These are phyloP conservation scores for Fusarium verrucosum DNA, from an alignment of 2,329 filamentous ascomycete species.

Conservation along the genomic window DNA sequence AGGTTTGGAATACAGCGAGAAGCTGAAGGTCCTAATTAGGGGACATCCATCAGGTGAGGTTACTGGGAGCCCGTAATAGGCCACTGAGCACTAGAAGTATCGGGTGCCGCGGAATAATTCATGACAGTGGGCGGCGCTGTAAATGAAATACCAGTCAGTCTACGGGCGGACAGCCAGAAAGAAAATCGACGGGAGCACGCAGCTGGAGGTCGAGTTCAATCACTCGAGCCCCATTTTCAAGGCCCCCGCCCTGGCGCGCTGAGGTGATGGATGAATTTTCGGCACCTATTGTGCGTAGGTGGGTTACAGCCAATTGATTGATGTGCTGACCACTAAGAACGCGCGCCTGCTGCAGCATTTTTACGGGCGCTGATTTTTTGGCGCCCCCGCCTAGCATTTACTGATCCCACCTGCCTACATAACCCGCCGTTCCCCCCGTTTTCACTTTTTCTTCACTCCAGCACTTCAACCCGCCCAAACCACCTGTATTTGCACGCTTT, in stretches of 20 bases:
- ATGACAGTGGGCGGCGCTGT: conserved; percentile 8
- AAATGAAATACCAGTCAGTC: no score
- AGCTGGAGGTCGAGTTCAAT: no score
- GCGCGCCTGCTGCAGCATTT: conserved; percentile 40
- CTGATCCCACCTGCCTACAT: conserved; percentile 52
- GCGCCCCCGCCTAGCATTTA: conserved; percentile 36
- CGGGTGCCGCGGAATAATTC: conserved; percentile 14
- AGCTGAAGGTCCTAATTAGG: conserved; percentile 1
- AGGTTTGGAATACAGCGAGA: no score
- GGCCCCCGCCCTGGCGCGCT: conserved; percentile 30
- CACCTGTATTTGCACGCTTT: conserved; percentile 41
- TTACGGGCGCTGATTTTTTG: conserved; percentile 31
- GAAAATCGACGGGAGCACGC: not conserved
- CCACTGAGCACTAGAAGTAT: not conserved
- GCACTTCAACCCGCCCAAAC: conserved; percentile 42
- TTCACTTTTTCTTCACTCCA: conserved; percentile 46
- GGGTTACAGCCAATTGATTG: conserved; percentile 23
- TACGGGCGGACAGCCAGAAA: no score
- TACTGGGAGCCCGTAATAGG: conserved; percentile 3
- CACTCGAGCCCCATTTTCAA: conserved; percentile 33
- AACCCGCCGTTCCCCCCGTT: conserved; percentile 47
- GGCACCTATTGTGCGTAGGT: conserved; percentile 13
- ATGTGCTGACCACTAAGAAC: conserved; percentile 31
- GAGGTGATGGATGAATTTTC: conserved; percentile 29
- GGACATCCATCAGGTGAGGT: not conserved